Percentiles rank a stretch among this genome's conserved stretches.
Conservation (phyloP, 768 basidiomycete species). For the Agrocybe praecox region DNA sequence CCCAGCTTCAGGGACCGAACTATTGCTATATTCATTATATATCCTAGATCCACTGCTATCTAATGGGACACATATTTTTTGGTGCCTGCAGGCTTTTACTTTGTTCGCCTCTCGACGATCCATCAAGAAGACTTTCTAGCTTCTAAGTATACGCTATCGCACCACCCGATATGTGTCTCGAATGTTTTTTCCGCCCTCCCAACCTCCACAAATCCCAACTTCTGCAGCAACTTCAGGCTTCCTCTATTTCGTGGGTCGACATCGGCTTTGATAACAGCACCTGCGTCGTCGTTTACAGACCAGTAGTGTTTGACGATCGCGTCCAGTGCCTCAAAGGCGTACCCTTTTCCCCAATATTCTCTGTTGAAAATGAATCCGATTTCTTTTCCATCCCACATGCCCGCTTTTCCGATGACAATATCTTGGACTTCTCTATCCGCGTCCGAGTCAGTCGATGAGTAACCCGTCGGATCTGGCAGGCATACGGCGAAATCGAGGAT, state of each 20-base stretch:
- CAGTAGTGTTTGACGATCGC: slow-evolving; percentile 21
- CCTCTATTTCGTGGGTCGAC: slow-evolving; percentile 24
- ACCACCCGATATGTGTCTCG: slow-evolving; percentile 25
- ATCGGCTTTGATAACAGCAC: slow-evolving; percentile 17
- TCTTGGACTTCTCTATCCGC: background rate
- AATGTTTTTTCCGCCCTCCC: slow-evolving; percentile 21
- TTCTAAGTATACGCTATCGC: slow-evolving; percentile 26
- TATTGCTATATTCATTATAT: background rate
- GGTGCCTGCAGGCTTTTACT: background rate
- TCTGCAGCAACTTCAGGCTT: slow-evolving; percentile 16
- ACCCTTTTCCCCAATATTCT: slow-evolving; percentile 25
- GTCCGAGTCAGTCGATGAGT: too few species aligned
- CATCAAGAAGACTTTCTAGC: slow-evolving; percentile 2
- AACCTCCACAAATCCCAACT: slow-evolving; percentile 21
- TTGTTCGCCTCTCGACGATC: background rate
- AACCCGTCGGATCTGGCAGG: slow-evolving; percentile 9
- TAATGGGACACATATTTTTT: background rate
- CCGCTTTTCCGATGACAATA: slow-evolving; percentile 22
- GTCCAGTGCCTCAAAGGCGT: slow-evolving; percentile 22
- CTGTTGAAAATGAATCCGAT: slow-evolving; percentile 23
- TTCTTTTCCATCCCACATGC: slow-evolving; percentile 21
- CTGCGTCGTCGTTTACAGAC: slow-evolving; percentile 1
- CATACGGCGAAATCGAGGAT: slow-evolving; percentile 22
- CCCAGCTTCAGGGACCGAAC: background rate
- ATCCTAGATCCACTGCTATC: background rate